Base-by-base conservation (phyloP, 441 rosid genomes). In the Raphanus hybrid region DNA sequence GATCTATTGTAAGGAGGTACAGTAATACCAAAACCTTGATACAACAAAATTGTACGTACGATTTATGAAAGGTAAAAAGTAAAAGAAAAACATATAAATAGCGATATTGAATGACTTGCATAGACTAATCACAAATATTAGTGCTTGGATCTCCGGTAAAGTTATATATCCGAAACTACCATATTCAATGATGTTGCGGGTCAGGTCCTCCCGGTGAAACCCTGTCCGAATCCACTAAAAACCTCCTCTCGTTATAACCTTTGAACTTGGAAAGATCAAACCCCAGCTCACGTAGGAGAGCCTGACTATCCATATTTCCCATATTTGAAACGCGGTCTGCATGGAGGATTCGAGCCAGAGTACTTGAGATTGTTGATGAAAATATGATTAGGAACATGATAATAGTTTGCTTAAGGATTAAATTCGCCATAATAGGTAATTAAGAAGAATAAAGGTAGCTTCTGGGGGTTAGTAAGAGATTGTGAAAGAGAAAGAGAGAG, bases 151-250 rank as follows among this genome's bases (percentile, higher is more conserved):
- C 64, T 67, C 57, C 29, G 58, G 12, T 34, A 11, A 72, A 23
- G 23, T 66, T 45, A 18, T 61, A 34, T 65, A 35, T 48, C 0
- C 7, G n/a, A 12, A 15, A 67, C 5, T 55, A 37, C 26, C 10
- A 48, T 23, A 23, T 18, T 65, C 61, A 79, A 66, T 80, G 82
- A 37, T 80, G 82, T 64, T 79, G 82, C 4, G 82, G 79, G 34
- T 79, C 75, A 0, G 82, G 82, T 14, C 82, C 82, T 74, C 82
- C 82, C 6, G 78, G 75, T 62, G 78, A 74, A 69, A 79, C 78
- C 67, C 67, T 74, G 6, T 74, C 71, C 6, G 82, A 69, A 16
- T 69, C 78, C 15, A 79, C 75, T 57, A 79, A 20, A 41, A 74
- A 9, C 45, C 82, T 26, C 20, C 71, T 57, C n/a, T 69, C 62